Percentiles rank a stretch among this genome's conserved stretches.
Conservation (phyloP, 148 eudicot genomes). For the Rhododendron griersonianum region DNA sequence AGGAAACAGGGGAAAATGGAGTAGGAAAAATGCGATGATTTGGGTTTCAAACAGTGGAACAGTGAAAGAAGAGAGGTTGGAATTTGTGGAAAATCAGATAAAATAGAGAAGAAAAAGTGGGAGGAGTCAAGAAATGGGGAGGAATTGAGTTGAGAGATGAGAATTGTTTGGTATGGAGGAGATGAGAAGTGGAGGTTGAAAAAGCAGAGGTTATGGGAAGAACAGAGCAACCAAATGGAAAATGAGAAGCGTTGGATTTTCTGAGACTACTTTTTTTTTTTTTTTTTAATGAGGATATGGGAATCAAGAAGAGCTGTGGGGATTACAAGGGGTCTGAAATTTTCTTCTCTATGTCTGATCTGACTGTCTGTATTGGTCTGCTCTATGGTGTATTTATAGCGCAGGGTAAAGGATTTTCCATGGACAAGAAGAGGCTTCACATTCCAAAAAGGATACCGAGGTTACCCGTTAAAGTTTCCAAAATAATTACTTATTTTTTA, state of each 20-base stretch:
- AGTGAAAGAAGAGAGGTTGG: background rate
- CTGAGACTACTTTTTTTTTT: background rate
- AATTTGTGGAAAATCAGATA: background rate
- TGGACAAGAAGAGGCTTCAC: background rate
- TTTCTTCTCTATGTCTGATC: background rate
- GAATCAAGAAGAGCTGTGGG: conserved; percentile 6
- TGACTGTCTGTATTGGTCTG: background rate
- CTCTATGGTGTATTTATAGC: conserved; percentile 28
- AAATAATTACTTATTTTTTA: too few relatives aligned
- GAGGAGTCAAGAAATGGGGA: background rate
- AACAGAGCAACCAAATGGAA: background rate
- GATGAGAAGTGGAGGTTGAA: background rate
- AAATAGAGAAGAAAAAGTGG: background rate
- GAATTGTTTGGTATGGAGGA: conserved; percentile 1
- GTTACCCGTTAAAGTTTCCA: background rate
- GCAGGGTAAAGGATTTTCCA: conserved; percentile 13
- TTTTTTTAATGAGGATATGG: background rate
- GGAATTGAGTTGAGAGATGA: background rate
- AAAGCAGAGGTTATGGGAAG: conserved; percentile 2
- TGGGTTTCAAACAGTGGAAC: background rate
- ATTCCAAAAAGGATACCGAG: background rate
- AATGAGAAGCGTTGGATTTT: background rate
- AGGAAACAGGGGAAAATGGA: conserved; percentile 11
- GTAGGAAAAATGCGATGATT: background rate
- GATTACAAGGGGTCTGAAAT: background rate